A percentile compares a stretch with the other conserved stretches of the same genome.
phyloP scores from a whole-genome alignment of 495 filamentous ascomycete species.

The Venustampulla echinocandica region DNA sequence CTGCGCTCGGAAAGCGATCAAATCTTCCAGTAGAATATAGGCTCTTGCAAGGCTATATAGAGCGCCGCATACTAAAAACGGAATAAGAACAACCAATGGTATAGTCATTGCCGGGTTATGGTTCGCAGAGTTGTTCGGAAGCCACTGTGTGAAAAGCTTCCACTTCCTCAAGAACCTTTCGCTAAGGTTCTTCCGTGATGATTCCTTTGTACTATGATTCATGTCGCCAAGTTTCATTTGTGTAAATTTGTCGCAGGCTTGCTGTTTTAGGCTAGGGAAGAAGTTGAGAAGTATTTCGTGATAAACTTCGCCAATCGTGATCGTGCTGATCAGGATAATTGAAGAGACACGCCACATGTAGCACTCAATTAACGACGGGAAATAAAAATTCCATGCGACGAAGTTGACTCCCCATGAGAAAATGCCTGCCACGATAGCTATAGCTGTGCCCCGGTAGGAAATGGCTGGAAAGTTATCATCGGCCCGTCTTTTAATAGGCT shows the following conservation, averaged over 20 bases:
- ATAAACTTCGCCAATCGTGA: background rate
- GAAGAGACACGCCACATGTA: slow-evolving; percentile 27
- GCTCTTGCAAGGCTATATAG: slow-evolving; percentile 1
- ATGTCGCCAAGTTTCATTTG: background rate
- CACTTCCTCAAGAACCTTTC: background rate
- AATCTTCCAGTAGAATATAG: slow-evolving; percentile 7
- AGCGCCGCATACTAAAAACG: background rate
- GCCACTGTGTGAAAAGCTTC: background rate
- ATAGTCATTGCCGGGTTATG: background rate
- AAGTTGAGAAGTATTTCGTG: background rate
- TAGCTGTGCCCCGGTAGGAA: too few species aligned
- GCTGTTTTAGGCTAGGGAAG: background rate
- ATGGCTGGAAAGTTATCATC: slow-evolving; percentile 4
- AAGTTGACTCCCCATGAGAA: slow-evolving; percentile 21
- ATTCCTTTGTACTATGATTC: background rate
- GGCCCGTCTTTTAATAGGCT: background rate
- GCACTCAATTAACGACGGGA: slow-evolving; percentile 29
- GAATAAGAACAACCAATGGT: background rate
- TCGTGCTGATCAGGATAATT: background rate
- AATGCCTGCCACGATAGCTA: background rate
- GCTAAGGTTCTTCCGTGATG: background rate
- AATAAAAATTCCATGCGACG: slow-evolving; percentile 32
- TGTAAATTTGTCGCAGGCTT: slow-evolving; percentile 1
- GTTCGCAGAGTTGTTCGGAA: background rate
- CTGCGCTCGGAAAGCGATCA: slow-evolving; percentile 1